Percentiles rank a stretch among this genome's conserved stretches.
These are phyloP conservation scores for Fusarium bactridioides DNA, from an alignment of 2,329 filamentous ascomycete genomes.

Conservation along the genomic window DNA sequence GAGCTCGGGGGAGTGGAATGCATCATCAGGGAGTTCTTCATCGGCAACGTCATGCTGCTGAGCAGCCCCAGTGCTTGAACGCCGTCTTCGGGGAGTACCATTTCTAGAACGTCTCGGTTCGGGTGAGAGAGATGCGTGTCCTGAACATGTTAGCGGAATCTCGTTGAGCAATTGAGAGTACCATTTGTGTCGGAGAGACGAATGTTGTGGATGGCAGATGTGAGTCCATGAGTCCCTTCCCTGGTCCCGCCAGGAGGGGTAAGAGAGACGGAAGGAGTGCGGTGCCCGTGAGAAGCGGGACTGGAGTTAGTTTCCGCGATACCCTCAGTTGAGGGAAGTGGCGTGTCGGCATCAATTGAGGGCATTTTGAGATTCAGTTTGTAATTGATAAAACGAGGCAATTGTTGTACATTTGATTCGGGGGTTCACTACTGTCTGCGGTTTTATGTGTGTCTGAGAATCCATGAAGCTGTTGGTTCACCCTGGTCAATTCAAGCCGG, in stretches of 20 bases:
- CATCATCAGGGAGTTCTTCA: conserved; percentile 47
- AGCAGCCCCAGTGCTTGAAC: conserved; percentile 9
- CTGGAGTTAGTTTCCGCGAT: not conserved
- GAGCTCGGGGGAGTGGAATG: conserved; percentile 47
- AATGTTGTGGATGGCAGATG: not conserved
- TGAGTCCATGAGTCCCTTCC: not conserved
- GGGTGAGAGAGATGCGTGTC: conserved; percentile 13
- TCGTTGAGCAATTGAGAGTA: not conserved
- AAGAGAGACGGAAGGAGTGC: conserved; percentile 26
- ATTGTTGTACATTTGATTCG: not conserved
- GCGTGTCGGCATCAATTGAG: not conserved
- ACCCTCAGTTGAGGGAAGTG: conserved; percentile 1
- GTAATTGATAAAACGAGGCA: not conserved
- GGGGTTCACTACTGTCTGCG: not conserved
- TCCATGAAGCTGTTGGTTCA: not conserved
- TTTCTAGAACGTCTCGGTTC: not conserved
- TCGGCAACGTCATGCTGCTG: conserved; percentile 38
- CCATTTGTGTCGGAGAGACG: conserved; percentile 10
- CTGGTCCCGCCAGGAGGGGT: not conserved
- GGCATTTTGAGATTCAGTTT: not conserved
- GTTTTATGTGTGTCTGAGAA: not conserved
- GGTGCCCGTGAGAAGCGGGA: not conserved
- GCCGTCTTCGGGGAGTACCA: not conserved
- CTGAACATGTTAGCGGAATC: not conserved
- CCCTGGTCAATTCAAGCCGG: not conserved